Percentiles rank a stretch among this genome's conserved stretches.
phyloP scores from a whole-genome alignment of 1,284 basidiomycete genomes.

The Pulchroboletus neoregius region DNA sequence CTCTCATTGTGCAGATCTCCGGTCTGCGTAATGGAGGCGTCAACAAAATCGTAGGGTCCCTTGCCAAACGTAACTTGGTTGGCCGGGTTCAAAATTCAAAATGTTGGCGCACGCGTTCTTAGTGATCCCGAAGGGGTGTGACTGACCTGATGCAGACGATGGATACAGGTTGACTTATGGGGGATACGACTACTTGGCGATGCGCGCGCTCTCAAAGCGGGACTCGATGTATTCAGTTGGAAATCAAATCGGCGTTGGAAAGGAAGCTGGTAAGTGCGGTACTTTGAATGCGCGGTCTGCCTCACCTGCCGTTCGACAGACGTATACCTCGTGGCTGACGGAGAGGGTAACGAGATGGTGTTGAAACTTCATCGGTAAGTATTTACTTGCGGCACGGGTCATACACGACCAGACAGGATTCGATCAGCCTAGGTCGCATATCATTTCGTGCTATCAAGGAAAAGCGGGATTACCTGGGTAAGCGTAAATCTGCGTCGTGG shows the following conservation, averaged over 20 bases:
- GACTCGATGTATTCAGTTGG: constrained; percentile 87
- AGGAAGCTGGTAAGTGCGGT: constrained; percentile 81
- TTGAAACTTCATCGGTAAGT: constrained; percentile 86
- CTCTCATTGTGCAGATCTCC: constrained; percentile 88
- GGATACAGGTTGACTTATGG: constrained; percentile 97
- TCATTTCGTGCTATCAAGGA: constrained; percentile 97
- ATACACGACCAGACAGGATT: constrained; percentile 8
- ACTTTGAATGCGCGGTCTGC: too few species aligned
- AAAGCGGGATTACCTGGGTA: constrained; percentile 96
- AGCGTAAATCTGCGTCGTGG: constrained; percentile 95
- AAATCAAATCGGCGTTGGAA: constrained; percentile 97
- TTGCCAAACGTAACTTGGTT: constrained; percentile 90
- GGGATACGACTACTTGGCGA: constrained; percentile 94
- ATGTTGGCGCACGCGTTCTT: constrained; percentile 51
- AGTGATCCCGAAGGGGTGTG: background rate
- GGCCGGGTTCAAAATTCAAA: constrained; percentile 88
- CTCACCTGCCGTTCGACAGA: constrained; percentile 41
- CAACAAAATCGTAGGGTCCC: constrained; percentile 86
- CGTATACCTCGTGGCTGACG: constrained; percentile 90
- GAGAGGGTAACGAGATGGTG: constrained; percentile 81
- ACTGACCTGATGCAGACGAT: constrained; percentile 62
- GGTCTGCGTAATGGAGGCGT: constrained; percentile 88
- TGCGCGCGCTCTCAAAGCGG: constrained; percentile 88
- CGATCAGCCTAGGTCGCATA: constrained; percentile 83
- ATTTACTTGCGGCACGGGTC: background rate